A percentile compares a stretch with the other conserved stretches of the same genome.
phyloP scores from a whole-genome alignment of 1,284 basidiomycete genomes.

The Neonothopanus nambi region DNA sequence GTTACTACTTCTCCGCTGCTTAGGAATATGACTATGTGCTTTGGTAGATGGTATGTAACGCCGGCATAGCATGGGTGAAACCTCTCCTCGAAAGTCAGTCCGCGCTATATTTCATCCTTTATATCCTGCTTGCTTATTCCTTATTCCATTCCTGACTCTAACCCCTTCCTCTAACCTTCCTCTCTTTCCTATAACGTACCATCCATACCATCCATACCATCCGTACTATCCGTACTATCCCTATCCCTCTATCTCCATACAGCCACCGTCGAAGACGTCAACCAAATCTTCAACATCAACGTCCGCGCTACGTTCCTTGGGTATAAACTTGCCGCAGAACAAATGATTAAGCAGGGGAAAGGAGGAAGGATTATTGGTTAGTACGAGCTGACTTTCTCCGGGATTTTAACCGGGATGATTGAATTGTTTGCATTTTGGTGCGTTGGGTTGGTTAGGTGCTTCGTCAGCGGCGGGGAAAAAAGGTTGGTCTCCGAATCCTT shows the following conservation, averaged over 20 bases:
- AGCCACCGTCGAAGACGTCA: conserved; percentile 19
- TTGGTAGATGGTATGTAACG: conserved; percentile 33
- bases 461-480: conserved; percentile 24
- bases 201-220: too few species aligned
- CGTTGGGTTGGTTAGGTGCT: background rate
- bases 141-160: too few species aligned
- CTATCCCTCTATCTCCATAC: background rate
- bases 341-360: conserved; percentile 24
- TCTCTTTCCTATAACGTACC: too few species aligned
- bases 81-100: conserved; percentile 8
- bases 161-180: too few species aligned
- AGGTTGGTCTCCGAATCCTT: conserved; percentile 11
- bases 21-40: background rate
- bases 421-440: too few species aligned
- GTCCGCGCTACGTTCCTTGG: conserved; percentile 21
- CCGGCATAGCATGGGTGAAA: conserved; percentile 22
- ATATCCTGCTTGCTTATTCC: too few species aligned
- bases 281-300: conserved; percentile 19
- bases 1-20: background rate
- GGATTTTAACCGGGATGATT: background rate
- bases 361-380: conserved; percentile 29
- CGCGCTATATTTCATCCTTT: background rate
- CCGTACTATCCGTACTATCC: background rate
- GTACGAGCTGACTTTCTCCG: background rate
- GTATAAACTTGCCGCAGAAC: conserved; percentile 22